phyloP scores from a whole-genome alignment of 2,329 filamentous ascomycete genomes.

The Penicillium sp. region DNA sequence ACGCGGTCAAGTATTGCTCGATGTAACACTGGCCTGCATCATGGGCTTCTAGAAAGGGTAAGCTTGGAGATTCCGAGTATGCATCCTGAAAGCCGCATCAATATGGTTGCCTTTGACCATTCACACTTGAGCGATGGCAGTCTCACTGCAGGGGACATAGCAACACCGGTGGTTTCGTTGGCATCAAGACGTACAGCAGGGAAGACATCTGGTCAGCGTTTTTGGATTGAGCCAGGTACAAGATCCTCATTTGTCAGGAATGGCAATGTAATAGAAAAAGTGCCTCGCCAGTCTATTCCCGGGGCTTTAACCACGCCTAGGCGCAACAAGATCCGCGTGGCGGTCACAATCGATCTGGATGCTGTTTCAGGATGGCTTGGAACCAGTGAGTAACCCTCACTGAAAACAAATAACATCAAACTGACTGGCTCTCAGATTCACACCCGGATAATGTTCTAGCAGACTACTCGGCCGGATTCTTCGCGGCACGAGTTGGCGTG shows the following conservation, averaged over 20 bases:
- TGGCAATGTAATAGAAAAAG: background rate
- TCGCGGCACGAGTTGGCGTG: conserved; percentile 53
- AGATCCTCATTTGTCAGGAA: background rate
- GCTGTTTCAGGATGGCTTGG: conserved; percentile 57
- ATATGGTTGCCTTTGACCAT: no score
- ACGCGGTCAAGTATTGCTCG: no score
- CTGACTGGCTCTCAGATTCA: conserved; percentile 19
- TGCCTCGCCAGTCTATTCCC: conserved; percentile 2
- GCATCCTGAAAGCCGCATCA: no score
- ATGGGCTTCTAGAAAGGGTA: no score
- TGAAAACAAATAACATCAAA: background rate
- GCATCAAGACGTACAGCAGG: no score
- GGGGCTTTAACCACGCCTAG: conserved; percentile 6
- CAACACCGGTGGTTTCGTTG: no score
- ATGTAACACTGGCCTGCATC: no score
- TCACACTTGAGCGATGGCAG: no score
- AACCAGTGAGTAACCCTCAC: conserved; percentile 39
- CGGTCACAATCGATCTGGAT: conserved; percentile 50
- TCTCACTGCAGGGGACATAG: no score
- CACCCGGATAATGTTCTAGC: conserved; percentile 50
- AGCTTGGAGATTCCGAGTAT: no score
- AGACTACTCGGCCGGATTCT: conserved; percentile 53
- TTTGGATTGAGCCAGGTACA: conserved; percentile 51
- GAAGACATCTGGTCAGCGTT: conserved; percentile 50
- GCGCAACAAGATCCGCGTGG: conserved; percentile 16